Conservation (phyloP, 805 yeast species). For the Myxozyma vanderwaltii region DNA sequence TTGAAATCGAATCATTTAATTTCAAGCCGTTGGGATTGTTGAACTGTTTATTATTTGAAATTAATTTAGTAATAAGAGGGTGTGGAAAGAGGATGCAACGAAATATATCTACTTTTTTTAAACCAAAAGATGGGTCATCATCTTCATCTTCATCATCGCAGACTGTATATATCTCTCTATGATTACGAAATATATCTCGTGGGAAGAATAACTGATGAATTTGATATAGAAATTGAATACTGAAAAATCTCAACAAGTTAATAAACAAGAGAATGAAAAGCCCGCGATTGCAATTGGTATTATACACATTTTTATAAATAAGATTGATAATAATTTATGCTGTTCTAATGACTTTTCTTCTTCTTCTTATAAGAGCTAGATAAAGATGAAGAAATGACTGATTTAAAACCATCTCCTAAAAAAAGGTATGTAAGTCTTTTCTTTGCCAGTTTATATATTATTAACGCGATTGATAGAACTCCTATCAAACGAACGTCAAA, state of each 20-base stretch:
- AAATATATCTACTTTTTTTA: constrained; percentile 8
- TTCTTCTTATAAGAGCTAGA: background rate
- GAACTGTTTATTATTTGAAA: too few species aligned
- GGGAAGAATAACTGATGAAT: background rate
- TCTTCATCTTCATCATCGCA: too few species aligned
- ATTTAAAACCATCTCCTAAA: background rate
- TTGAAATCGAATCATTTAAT: too few species aligned
- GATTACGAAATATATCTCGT: background rate
- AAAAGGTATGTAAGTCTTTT: too few species aligned
- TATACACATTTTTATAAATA: background rate
- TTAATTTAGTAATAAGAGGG: too few species aligned
- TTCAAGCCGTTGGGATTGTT: too few species aligned
- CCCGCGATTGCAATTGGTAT: background rate
- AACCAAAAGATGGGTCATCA: constrained; percentile 3
- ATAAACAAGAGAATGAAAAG: constrained; percentile 2
- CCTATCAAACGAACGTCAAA: too few species aligned
- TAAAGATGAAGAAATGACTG: background rate
- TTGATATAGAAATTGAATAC: background rate
- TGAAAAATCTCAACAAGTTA: background rate
- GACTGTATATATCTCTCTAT: too few species aligned
- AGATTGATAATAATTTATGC: too few species aligned
- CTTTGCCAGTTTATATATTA: too few species aligned
- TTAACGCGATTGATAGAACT: too few species aligned
- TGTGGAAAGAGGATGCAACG: too few species aligned
- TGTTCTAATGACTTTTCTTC: background rate